Conservation (phyloP, 192 early-diverging fungal species). For the Kappamyces sp. region DNA sequence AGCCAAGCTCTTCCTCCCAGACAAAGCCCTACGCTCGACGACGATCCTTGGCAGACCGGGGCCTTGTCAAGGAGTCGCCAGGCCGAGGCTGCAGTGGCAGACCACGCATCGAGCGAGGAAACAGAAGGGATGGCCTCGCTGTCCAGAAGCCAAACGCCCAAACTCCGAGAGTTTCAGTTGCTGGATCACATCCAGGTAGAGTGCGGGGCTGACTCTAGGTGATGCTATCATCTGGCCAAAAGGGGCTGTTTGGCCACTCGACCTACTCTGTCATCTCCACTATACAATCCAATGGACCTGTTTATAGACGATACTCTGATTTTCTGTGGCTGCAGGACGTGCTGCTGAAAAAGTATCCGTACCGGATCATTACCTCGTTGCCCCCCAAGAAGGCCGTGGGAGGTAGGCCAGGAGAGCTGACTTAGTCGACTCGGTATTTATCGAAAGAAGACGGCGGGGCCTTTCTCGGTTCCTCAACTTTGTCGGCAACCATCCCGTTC, state of each 20-base stretch:
- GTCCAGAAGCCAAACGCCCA: no score
- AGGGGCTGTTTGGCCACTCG: slow-evolving; percentile 7
- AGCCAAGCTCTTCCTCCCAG: no score
- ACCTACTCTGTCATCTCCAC: slow-evolving; percentile 8
- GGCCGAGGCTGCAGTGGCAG: no score
- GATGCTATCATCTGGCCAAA: no score
- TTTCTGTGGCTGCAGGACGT: slow-evolving; percentile 84
- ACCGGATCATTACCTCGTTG: slow-evolving; percentile 61
- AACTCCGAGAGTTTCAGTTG: no score
- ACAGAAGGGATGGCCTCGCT: no score
- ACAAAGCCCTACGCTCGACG: no score
- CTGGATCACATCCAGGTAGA: no score
- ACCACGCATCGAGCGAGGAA: no score
- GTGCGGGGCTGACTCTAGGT: no score
- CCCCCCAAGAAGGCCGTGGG: slow-evolving; percentile 87
- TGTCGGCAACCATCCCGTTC: slow-evolving; percentile 67
- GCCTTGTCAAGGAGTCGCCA: no score
- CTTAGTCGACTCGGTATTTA: slow-evolving; percentile 59
- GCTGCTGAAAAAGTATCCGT: slow-evolving; percentile 73
- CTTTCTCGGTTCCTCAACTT: slow-evolving; percentile 67
- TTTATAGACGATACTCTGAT: slow-evolving; percentile 83
- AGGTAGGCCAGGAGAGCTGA: slow-evolving; percentile 1
- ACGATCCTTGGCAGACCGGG: no score
- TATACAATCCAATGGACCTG: slow-evolving; percentile 25
- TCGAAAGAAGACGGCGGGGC: slow-evolving; percentile 65